Conservation (phyloP, 106 monocot species). For the Agapanthus africanus region DNA sequence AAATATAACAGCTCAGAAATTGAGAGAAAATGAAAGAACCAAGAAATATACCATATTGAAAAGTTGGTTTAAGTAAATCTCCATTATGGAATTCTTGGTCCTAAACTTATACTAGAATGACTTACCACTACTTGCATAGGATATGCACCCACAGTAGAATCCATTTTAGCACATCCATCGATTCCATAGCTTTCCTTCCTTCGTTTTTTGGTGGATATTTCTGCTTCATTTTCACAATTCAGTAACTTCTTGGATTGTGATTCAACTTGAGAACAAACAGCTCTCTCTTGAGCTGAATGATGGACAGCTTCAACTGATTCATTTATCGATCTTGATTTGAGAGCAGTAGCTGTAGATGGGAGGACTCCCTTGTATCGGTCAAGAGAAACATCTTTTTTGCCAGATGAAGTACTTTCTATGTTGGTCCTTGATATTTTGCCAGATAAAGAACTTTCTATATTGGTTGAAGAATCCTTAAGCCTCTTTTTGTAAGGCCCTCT, state of each 20-base stretch:
- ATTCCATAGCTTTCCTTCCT: slow-evolving; percentile 41
- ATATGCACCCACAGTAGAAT: slow-evolving; percentile 29
- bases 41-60: not conserved
- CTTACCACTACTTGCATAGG: slow-evolving; percentile 45
- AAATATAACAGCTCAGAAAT: not conserved
- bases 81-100: not conserved
- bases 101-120: slow-evolving; percentile 1
- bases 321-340: slow-evolving; percentile 32
- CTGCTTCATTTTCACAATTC: slow-evolving; percentile 39
- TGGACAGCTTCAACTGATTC: slow-evolving; percentile 32
- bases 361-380: slow-evolving; percentile 34
- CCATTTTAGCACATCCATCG: slow-evolving; percentile 32
- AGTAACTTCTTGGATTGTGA: slow-evolving; percentile 30
- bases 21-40: not conserved
- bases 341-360: slow-evolving; percentile 21
- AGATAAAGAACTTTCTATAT: slow-evolving; percentile 26
- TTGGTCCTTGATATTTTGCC: slow-evolving; percentile 23
- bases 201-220: slow-evolving; percentile 21
- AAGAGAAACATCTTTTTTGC: slow-evolving; percentile 35
- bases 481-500: slow-evolving; percentile 30
- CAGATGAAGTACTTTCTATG: no score
- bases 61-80: not conserved
- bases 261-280: slow-evolving; percentile 37
- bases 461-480: slow-evolving; percentile 21
- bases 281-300: slow-evolving; percentile 36